Base-by-base conservation (phyloP, 345 rosid species). In the Geranium rotundifolium region DNA sequence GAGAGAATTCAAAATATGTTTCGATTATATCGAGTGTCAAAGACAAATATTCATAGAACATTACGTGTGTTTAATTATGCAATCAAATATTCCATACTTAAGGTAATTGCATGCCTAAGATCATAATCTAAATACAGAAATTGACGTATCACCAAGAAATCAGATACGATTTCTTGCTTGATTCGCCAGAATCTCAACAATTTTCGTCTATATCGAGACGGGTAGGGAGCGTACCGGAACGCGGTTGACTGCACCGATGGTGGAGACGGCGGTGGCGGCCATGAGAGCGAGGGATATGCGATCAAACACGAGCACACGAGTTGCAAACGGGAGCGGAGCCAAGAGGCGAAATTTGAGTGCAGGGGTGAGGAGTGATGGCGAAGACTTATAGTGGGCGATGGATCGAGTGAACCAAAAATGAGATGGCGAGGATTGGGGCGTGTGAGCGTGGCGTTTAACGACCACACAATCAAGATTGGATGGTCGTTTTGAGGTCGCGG, bases 241-340 rank as follows among this genome's bases (percentile, higher is more conserved):
- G 61, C 86, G 65, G 80, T n/a, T n/a, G n/a, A n/a, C n/a, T n/a
- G n/a, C n/a, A n/a, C 93, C 96, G 59, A 83, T 72, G 62, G 96
- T 87, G 69, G 98, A 74, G 70, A 87, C 37, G 37, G 37, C 77
- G 29, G 97, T n/a, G n/a, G n/a, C 75, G 62, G 96, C 95, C 98
- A 92, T 92, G 13, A 3, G 18, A 31, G 37, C 4, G 4, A 7
- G 63, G 54, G 55, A 9, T 29, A 18, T 49, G 19, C 50, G 29
- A 60, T 2, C 37, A 2, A n/a, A n/a, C n/a, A n/a, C n/a, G 39
- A 3, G 29, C 7, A 4, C 16, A 23, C 5, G 19, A 31, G 4
- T 19, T 7, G 37, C 37, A 31, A 7, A 31, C 4, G 7, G 10
- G 50, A 41, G 12, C 10, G 50, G 37, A 31, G 37, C 37, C 7